Evolutionary conservation across 78 protist species (phyloP).

Genomic region (Tieghemostelium lacteum): DNA sequence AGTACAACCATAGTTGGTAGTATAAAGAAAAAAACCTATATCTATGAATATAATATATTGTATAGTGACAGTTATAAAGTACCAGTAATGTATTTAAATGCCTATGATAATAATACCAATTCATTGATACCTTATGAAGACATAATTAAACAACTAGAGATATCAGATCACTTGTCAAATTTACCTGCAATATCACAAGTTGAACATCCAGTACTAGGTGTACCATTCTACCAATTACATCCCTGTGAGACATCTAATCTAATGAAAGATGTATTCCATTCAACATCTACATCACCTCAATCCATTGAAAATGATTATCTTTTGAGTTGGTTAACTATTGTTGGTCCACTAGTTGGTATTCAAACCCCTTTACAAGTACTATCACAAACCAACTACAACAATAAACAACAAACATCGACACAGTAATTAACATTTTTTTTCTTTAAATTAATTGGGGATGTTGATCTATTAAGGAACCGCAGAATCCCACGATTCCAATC

Average conservation of each 20-base stretch:
- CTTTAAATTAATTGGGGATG: too few species aligned
- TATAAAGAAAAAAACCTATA: neutral
- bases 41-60: conserved; percentile 35
- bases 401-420: too few species aligned
- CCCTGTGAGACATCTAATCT: conserved; percentile 70
- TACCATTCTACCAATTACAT: conserved; percentile 71
- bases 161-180: neutral
- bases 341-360: conserved; percentile 49
- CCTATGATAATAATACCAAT: neutral
- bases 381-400: neutral
- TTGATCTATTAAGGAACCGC: too few species aligned
- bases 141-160: conserved; percentile 18
- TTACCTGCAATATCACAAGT: conserved; percentile 48
- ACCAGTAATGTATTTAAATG: conserved; percentile 60
- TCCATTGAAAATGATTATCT: conserved; percentile 20
- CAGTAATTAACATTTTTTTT: too few species aligned
- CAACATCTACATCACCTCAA: too few species aligned
- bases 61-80: conserved; percentile 45
- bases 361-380: conserved; percentile 26
- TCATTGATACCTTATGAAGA: conserved; percentile 1
- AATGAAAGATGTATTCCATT: conserved; percentile 41
- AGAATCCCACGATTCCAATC: too few species aligned
- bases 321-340: conserved; percentile 66
- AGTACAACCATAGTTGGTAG: too few species aligned
- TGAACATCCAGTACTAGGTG: conserved; percentile 63